Percentiles rank a stretch among this genome's conserved stretches.
Conservation (phyloP, 352 stramenopile genomes). For the Phytophthora pseudosyringae region DNA sequence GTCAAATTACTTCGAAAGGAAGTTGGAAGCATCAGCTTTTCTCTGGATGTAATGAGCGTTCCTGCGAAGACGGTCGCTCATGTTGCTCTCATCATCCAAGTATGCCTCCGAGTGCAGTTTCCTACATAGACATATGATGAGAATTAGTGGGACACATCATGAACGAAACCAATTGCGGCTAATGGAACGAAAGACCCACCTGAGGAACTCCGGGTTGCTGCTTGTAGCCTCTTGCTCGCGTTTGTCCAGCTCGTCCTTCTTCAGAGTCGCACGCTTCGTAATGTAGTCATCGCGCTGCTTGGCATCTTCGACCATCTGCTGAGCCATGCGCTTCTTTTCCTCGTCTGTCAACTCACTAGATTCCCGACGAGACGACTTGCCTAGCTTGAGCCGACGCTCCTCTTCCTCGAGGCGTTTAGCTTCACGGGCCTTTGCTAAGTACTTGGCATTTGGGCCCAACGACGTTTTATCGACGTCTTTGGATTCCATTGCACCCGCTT, state of each 20-base stretch:
- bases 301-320: slow-evolving; percentile 81
- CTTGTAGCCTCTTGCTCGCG: slow-evolving; percentile 51
- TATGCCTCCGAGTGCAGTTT: slow-evolving; percentile 83
- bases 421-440: slow-evolving; percentile 74
- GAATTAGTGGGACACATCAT: slow-evolving; percentile 5
- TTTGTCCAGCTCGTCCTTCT: slow-evolving; percentile 63
- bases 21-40: slow-evolving; percentile 79
- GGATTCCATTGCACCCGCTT: slow-evolving; percentile 61
- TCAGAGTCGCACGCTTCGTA: slow-evolving; percentile 50
- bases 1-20: slow-evolving; percentile 66
- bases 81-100: slow-evolving; percentile 59
- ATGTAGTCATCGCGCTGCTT: slow-evolving; percentile 73
- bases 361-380: slow-evolving; percentile 41
- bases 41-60: slow-evolving; percentile 90
- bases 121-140: slow-evolving; percentile 31
- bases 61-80: slow-evolving; percentile 75
- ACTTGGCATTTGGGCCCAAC: slow-evolving; percentile 81
- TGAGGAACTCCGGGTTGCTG: slow-evolving; percentile 79
- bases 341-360: slow-evolving; percentile 49
- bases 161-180: background rate
- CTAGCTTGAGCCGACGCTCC: slow-evolving; percentile 67
- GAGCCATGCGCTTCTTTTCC: slow-evolving; percentile 65
- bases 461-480: slow-evolving; percentile 80
- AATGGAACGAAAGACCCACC: slow-evolving; percentile 38
- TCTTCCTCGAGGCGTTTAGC: slow-evolving; percentile 73